These are phyloP conservation scores for Roridomyces roridus DNA, from an alignment of 768 basidiomycete genomes.

Conservation along the genomic window DNA sequence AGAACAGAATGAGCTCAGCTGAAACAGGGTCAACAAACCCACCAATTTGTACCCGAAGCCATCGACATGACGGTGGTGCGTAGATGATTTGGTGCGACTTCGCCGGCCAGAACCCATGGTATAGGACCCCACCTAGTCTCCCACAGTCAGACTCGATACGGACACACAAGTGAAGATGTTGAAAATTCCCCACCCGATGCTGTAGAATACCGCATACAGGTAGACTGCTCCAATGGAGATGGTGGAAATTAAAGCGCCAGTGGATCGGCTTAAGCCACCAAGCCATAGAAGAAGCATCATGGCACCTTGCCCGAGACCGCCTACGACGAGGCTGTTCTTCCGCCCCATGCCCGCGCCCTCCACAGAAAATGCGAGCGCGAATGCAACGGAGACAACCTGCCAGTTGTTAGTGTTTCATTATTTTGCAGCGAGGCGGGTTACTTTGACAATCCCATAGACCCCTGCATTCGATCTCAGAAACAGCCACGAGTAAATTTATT, in stretches of 20 bases:
- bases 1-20: not conserved
- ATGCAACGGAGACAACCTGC: slow-evolving; percentile 48
- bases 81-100: slow-evolving; percentile 51
- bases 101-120: slow-evolving; percentile 47
- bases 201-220: slow-evolving; percentile 54
- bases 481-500: not conserved
- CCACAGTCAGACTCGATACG: too few species aligned
- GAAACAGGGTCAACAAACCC: not conserved
- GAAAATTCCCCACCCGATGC: slow-evolving; percentile 49
- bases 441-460: slow-evolving; percentile 42
- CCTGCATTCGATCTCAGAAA: too few species aligned
- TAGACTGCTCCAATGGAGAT: slow-evolving; percentile 53
- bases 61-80: slow-evolving; percentile 45
- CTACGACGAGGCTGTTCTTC: slow-evolving; percentile 55
- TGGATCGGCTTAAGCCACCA: slow-evolving; percentile 44
- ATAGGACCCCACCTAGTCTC: too few species aligned
- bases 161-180: too few species aligned
- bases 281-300: slow-evolving; percentile 59
- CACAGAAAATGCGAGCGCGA: slow-evolving; percentile 49
- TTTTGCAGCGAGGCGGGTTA: slow-evolving; percentile 10
- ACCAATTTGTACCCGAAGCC: slow-evolving; percentile 47
- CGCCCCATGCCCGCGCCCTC: slow-evolving; percentile 56
- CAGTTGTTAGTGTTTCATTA: not conserved
- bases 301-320: slow-evolving; percentile 53
- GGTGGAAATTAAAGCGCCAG: slow-evolving; percentile 34